A percentile compares a stretch with the other conserved stretches of the same genome.
phyloP scores from a whole-genome alignment of 73 alveolate species.

The Tetrahymena borealis region DNA sequence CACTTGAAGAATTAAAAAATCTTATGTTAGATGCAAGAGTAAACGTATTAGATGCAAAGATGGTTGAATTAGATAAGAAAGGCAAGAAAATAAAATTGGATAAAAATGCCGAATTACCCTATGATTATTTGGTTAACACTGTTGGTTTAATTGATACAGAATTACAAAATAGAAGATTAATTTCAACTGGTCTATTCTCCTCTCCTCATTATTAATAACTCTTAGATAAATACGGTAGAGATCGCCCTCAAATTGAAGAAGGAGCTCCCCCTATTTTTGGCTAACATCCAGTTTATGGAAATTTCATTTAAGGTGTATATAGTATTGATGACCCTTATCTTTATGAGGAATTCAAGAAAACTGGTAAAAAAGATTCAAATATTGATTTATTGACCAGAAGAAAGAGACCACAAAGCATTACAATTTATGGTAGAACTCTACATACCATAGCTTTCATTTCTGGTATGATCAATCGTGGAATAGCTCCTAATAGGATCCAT shows the following conservation, averaged over 20 bases:
- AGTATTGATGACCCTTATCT: conserved; percentile 85
- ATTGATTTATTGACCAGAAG: conserved; percentile 64
- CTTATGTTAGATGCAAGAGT: conserved; percentile 94
- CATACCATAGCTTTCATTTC: conserved; percentile 81
- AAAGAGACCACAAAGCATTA: conserved; percentile 65
- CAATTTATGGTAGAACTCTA: conserved; percentile 91
- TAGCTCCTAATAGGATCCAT: conserved; percentile 81
- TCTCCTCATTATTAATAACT: conserved; percentile 60
- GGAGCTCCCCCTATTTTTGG: neutral
- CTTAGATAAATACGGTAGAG: neutral
- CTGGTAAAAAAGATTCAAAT: conserved; percentile 53
- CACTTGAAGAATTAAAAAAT: conserved; percentile 84
- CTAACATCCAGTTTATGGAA: conserved; percentile 10
- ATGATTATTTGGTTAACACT: conserved; percentile 85
- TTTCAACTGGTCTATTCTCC: conserved; percentile 58
- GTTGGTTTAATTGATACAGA: conserved; percentile 94
- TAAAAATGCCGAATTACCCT: conserved; percentile 87
- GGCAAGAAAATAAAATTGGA: conserved; percentile 86
- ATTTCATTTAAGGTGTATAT: conserved; percentile 57
- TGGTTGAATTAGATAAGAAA: conserved; percentile 88
- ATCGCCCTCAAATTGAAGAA: neutral
- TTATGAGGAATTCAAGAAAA: conserved; percentile 63
- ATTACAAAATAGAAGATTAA: conserved; percentile 50
- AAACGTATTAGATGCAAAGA: conserved; percentile 89
- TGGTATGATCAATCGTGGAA: conserved; percentile 87